A percentile compares a stretch with the other conserved stretches of the same genome.
These are phyloP conservation scores for Cardamine occulta DNA, from an alignment of 345 rosid genomes.

Conservation along the genomic window DNA sequence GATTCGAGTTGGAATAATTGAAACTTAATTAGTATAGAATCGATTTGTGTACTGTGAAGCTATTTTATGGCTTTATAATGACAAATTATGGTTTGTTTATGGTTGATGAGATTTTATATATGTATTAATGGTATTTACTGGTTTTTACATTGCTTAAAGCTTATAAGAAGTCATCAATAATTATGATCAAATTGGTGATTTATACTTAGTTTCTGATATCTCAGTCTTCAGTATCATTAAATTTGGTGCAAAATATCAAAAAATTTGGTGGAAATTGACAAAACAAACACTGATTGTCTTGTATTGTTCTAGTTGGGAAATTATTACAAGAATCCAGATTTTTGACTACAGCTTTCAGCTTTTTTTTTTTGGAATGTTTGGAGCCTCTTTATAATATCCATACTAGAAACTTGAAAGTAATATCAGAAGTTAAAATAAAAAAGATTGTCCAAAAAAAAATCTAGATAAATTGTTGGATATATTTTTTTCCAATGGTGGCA, in stretches of 20 bases:
- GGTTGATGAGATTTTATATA: slow-evolving; percentile 7
- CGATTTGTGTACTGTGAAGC: slow-evolving; percentile 16
- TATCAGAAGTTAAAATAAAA: no score
- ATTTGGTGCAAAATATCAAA: not conserved
- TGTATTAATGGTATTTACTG: not conserved
- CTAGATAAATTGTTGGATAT: not conserved
- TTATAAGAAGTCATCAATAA: not conserved
- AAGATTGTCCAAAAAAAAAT: not conserved
- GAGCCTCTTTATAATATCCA: no score
- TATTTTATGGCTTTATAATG: slow-evolving; percentile 25
- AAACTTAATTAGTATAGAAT: slow-evolving; percentile 6
- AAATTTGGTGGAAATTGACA: no score
- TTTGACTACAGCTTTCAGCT: no score
- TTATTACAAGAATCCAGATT: no score
- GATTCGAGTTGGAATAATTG: slow-evolving; percentile 30
- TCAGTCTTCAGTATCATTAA: not conserved
- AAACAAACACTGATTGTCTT: no score
- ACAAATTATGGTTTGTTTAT: slow-evolving; percentile 21
- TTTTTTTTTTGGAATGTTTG: no score
- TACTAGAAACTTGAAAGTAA: no score
- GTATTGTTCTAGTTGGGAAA: not conserved
- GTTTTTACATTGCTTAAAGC: slow-evolving; percentile 9
- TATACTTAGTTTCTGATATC: not conserved
- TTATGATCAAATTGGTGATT: not conserved
- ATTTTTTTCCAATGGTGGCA: not conserved